Evolutionary conservation across 495 filamentous ascomycete species (phyloP), one percentile per base, ranked within the genome.

Genomic region (Aspergillus cristatus): DNA sequence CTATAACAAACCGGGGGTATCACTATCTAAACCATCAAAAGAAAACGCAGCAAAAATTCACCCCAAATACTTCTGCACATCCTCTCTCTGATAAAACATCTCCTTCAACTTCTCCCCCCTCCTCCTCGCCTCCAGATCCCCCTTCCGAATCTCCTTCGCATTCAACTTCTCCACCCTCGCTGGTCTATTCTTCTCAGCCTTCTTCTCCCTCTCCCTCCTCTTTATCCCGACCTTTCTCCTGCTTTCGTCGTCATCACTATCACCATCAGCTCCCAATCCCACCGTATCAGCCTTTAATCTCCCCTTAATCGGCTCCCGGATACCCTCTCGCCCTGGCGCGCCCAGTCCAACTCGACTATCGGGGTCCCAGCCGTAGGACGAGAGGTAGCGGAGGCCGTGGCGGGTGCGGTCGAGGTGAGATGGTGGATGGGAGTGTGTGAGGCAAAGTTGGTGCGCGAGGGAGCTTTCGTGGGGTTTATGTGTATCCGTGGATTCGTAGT

Each of bases 311-410:
- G 89, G 90, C 44, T 74, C 78, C 34, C 75, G 65, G 18, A 84
- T 81, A 2, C 89, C 90, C 51, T 89, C 75, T 6, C 65, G 60
- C 1, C 82, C 79, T 1, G 54, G 43, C 14, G 69, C 70, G 0
- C 89, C 89, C 0, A 97, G 70, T 0, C 89, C 89, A 5, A 62
- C 48, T 15, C 86, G 62, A 25, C 75, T 70, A 59, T 97, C 88
- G 0, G 84, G 87, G 54, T 95, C 84, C 84, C 86, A 97, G 26
- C 90, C 89, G 45, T 86, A 79, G 1, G 77, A 68, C 20, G 79
- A 70, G 2, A 97, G 75, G 34, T 84, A 79, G 38, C 72, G 70
- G 6, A 97, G 67, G 0, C 89, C 89, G 56, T 77, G 76, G 25
- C 83, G 73, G 2, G 68, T 71, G n/a, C 89, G 80, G 55, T 94